Percentiles rank a stretch among this genome's conserved stretches.
These are phyloP conservation scores for Podosphaera xanthii DNA, from an alignment of 2,329 filamentous ascomycete species.

Conservation along the genomic window DNA sequence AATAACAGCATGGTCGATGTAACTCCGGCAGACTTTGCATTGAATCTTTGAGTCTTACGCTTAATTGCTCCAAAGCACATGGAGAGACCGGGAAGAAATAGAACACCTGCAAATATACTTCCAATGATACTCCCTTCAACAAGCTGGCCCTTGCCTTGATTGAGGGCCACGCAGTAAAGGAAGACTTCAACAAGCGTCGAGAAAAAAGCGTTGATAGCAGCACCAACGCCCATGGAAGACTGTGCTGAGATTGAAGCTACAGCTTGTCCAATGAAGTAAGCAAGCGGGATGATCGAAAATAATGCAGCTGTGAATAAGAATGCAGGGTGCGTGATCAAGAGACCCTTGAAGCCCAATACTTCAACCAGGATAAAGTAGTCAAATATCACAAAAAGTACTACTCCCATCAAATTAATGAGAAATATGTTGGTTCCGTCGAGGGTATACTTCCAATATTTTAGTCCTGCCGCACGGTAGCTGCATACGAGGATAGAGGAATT, in stretches of 20 bases:
- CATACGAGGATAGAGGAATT: slow-evolving; percentile 78
- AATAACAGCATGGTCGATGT: slow-evolving; percentile 97
- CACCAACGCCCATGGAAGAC: slow-evolving; percentile 92
- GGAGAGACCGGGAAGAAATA: slow-evolving; percentile 81
- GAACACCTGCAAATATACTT: slow-evolving; percentile 89
- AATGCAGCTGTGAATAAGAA: slow-evolving; percentile 70
- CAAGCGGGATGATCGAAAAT: slow-evolving; percentile 82
- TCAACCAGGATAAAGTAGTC: slow-evolving; percentile 67
- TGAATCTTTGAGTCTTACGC: slow-evolving; percentile 95
- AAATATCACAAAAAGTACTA: slow-evolving; percentile 85
- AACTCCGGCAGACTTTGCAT: slow-evolving; percentile 84
- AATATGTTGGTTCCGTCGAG: slow-evolving; percentile 97
- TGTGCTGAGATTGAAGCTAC: slow-evolving; percentile 97
- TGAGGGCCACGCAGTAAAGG: slow-evolving; percentile 83
- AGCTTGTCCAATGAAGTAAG: slow-evolving; percentile 96
- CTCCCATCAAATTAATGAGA: slow-evolving; percentile 82
- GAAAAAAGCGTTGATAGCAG: slow-evolving; percentile 95
- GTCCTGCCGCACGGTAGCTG: slow-evolving; percentile 85
- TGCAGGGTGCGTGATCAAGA: slow-evolving; percentile 56
- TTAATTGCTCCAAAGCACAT: slow-evolving; percentile 99
- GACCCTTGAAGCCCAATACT: slow-evolving; percentile 40
- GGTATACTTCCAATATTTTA: slow-evolving; percentile 98
- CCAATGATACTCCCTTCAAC: slow-evolving; percentile 95
- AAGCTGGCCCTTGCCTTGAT: slow-evolving; percentile 73
- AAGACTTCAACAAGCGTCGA: slow-evolving; percentile 95